These are phyloP conservation scores for Agapanthus africanus DNA, from an alignment of 106 monocot species.

Conservation along the genomic window DNA sequence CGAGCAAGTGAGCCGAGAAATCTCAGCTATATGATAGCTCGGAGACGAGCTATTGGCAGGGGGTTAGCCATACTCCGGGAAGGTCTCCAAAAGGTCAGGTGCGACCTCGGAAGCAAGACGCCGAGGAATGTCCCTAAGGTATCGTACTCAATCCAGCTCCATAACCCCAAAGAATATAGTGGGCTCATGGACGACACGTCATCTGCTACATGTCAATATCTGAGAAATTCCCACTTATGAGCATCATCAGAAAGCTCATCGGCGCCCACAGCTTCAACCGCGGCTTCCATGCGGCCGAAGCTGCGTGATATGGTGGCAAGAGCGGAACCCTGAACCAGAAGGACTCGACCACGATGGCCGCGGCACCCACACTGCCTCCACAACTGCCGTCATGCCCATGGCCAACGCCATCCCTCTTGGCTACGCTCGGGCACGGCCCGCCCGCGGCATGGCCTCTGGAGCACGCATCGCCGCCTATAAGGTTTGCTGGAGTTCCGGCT, in stretches of 20 bases:
- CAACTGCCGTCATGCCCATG: slow-evolving; percentile 20
- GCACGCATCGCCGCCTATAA: slow-evolving; percentile 55
- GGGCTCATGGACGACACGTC: too few species aligned
- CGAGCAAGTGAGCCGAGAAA: too few species aligned
- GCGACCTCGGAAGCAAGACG: too few species aligned
- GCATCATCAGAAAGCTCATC: slow-evolving; percentile 51
- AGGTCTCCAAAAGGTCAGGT: too few species aligned
- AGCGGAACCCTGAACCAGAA: not conserved
- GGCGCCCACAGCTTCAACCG: slow-evolving; percentile 59
- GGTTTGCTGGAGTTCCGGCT: slow-evolving; percentile 54
- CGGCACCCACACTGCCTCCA: slow-evolving; percentile 38
- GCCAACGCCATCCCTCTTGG: slow-evolving; percentile 33
- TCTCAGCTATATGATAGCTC: too few species aligned
- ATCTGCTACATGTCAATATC: too few species aligned
- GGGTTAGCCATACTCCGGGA: too few species aligned
- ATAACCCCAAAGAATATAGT: too few species aligned
- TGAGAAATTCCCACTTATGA: slow-evolving; percentile 24
- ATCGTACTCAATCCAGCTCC: too few species aligned
- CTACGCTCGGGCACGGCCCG: slow-evolving; percentile 23
- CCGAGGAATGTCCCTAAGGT: too few species aligned
- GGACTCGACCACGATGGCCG: slow-evolving; percentile 31
- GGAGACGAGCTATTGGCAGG: too few species aligned
- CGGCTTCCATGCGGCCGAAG: slow-evolving; percentile 18
- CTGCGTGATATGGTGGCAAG: not conserved
- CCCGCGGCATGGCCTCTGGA: slow-evolving; percentile 27